A percentile compares a stretch with the other conserved stretches of the same genome.
These are phyloP conservation scores for Candida sphagnicola DNA, from an alignment of 805 yeast genomes.

Conservation along the genomic window DNA sequence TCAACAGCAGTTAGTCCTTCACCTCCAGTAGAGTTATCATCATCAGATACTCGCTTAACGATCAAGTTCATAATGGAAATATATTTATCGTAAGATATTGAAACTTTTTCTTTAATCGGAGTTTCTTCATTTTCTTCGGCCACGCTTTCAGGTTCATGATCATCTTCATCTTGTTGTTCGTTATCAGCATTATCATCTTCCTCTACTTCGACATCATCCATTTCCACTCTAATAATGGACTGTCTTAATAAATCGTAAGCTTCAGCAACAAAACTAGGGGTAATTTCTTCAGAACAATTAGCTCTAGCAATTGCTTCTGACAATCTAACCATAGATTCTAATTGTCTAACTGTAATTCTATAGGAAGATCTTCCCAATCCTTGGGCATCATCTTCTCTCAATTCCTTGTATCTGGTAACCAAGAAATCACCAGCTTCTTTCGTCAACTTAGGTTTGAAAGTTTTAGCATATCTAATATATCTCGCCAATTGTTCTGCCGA, in stretches of 20 bases:
- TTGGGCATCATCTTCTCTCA: constrained; percentile 87
- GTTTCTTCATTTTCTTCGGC: constrained; percentile 6
- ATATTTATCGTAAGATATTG: constrained; percentile 82
- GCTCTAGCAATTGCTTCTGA: constrained; percentile 97
- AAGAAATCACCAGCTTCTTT: constrained; percentile 73
- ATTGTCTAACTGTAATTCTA: constrained; percentile 93
- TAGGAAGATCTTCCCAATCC: constrained; percentile 83
- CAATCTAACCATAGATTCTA: constrained; percentile 88
- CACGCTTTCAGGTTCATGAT: constrained; percentile 9
- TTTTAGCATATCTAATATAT: constrained; percentile 86
- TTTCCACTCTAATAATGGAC: constrained; percentile 89
- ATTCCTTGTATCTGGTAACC: constrained; percentile 76
- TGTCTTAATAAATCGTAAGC: constrained; percentile 88
- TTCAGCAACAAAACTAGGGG: constrained; percentile 84
- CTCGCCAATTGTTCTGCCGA: constrained; percentile 83
- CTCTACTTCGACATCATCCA: constrained; percentile 84
- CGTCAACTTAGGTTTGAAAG: constrained; percentile 87
- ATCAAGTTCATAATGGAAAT: constrained; percentile 77
- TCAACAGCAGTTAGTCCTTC: constrained; percentile 66
- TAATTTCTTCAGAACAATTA: constrained; percentile 84
- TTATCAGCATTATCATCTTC: constrained; percentile 44
- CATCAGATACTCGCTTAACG: constrained; percentile 59
- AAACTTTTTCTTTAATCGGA: constrained; percentile 23
- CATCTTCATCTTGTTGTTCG: constrained; percentile 15
- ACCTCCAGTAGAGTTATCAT: constrained; percentile 44